Base-by-base conservation (phyloP, 139 green algal species). In the Asterochloris sp. region DNA sequence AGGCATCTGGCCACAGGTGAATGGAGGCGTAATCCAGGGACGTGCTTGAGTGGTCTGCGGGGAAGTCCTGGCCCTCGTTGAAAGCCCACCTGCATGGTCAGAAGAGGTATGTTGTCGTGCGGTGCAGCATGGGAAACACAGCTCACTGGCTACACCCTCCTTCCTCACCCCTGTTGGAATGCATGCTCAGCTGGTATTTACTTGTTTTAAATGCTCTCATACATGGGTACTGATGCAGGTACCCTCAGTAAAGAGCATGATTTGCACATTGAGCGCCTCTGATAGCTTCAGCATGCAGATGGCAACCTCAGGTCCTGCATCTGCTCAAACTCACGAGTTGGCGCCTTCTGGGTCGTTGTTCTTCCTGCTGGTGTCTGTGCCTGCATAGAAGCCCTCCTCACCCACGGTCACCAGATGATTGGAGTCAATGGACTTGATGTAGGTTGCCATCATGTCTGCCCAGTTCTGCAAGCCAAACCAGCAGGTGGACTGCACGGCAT, bases 1-100 rank as follows among this genome's bases (percentile, higher is more conserved):
- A 93, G 82, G 92, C 92, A 76, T 93, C 90, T 10, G 81, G 76
- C 88, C 90, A 93, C 0, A 78, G 74, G 67, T 93, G 90, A 73
- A 92, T 86, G 62, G 84, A 85, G 24, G 82, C 82, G 73, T 90
- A 93, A 82, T 93, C 90, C 76, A 93, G 88, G 80, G 74, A 66
- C 0, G 81, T 27, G 16, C 61, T 62, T 11, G 69, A 27, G 76
- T 92, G 87, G 81, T 92, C 84, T 13, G 69, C 62, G 10, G 89
- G 69, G 78, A 93, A 93, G 83, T 93, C 88, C 78, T 85, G 80
- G 27, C 82, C 78, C 66, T 83, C 66, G 0, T 28, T 80, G 54
- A 63, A 63, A 0, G 83, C 78, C 82, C 80, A 85, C 11, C 29
- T 81, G 78, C 26, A 80, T 6, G 12, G 24, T 14, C 17, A 54